Evolutionary conservation across 768 basidiomycete genomes (phyloP).

Genomic region (Pisolithus orientalis): DNA sequence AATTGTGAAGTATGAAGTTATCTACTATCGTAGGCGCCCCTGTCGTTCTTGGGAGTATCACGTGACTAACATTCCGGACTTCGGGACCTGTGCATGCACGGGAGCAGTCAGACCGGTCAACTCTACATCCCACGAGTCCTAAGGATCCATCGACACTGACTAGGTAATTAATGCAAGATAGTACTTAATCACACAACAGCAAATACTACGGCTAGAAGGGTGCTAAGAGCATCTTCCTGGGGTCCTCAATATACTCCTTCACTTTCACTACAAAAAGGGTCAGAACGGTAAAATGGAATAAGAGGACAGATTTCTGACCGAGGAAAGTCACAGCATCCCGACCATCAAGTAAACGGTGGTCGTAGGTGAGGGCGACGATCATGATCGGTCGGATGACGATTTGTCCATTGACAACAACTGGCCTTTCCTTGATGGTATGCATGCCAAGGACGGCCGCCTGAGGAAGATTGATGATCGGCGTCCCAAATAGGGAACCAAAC

Average conservation of each 20-base stretch:
- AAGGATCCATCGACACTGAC: too few relatives aligned
- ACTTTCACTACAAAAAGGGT: slow-evolving; percentile 58
- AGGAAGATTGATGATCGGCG: slow-evolving; percentile 98
- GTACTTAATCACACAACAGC: background rate
- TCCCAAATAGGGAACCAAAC: slow-evolving; percentile 94
- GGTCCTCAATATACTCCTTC: slow-evolving; percentile 92
- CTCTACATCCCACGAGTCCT: too few relatives aligned
- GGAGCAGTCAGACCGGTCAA: too few relatives aligned
- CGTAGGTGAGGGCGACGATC: slow-evolving; percentile 91
- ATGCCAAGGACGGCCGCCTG: slow-evolving; percentile 94
- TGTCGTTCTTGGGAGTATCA: too few relatives aligned
- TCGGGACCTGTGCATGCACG: too few relatives aligned
- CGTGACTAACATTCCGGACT: background rate
- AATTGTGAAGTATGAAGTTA: too few relatives aligned
- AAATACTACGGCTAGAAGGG: background rate
- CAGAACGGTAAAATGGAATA: background rate
- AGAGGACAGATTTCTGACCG: slow-evolving; percentile 45
- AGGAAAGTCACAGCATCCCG: slow-evolving; percentile 97
- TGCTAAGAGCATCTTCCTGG: slow-evolving; percentile 80
- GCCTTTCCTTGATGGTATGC: slow-evolving; percentile 90
- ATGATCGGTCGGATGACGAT: slow-evolving; percentile 97
- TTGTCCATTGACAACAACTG: slow-evolving; percentile 89
- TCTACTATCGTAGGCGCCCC: too few relatives aligned
- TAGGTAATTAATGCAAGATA: too few relatives aligned
- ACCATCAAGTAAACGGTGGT: slow-evolving; percentile 93